A percentile compares a stretch with the other conserved stretches of the same genome.
Conservation (phyloP, 2,329 filamentous ascomycete genomes). For the Trematosphaeria pertusa region DNA sequence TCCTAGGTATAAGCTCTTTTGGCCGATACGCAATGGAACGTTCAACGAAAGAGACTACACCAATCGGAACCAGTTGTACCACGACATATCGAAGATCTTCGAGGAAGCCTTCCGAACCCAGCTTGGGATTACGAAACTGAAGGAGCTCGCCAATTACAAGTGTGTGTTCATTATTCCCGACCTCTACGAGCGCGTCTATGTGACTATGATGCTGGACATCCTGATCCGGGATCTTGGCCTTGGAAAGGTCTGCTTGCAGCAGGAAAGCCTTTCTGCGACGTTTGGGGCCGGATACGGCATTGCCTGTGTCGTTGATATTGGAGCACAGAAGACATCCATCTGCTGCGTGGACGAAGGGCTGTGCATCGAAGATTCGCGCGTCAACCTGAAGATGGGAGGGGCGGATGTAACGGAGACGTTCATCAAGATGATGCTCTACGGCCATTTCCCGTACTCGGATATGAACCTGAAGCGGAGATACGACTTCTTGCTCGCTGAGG, state of each 20-base stretch:
- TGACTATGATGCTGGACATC: constrained; percentile 82
- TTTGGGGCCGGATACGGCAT: constrained; percentile 95
- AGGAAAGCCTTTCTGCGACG: constrained; percentile 92
- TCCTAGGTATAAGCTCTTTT: constrained; percentile 89
- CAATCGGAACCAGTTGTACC: constrained; percentile 78
- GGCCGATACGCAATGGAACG: constrained; percentile 86
- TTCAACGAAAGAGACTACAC: constrained; percentile 90
- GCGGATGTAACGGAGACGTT: constrained; percentile 93
- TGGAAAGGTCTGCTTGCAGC: constrained; percentile 87
- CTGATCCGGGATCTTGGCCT: constrained; percentile 91
- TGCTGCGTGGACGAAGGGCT: constrained; percentile 97
- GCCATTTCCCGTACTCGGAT: constrained; percentile 93
- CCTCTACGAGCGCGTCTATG: constrained; percentile 92
- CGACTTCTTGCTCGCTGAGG: constrained; percentile 91
- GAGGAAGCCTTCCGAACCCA: constrained; percentile 88
- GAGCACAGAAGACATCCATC: constrained; percentile 95
- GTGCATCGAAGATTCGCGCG: constrained; percentile 89
- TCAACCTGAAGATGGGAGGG: constrained; percentile 94
- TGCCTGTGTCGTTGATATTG: constrained; percentile 94
- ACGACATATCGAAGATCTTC: constrained; percentile 86
- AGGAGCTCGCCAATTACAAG: constrained; percentile 87
- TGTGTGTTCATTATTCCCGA: constrained; percentile 98
- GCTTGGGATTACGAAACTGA: constrained; percentile 76
- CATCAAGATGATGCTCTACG: constrained; percentile 96
- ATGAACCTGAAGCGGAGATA: constrained; percentile 91